Conservation (phyloP, 257 asterid genomes). For the Ajuga chamaepitys region DNA sequence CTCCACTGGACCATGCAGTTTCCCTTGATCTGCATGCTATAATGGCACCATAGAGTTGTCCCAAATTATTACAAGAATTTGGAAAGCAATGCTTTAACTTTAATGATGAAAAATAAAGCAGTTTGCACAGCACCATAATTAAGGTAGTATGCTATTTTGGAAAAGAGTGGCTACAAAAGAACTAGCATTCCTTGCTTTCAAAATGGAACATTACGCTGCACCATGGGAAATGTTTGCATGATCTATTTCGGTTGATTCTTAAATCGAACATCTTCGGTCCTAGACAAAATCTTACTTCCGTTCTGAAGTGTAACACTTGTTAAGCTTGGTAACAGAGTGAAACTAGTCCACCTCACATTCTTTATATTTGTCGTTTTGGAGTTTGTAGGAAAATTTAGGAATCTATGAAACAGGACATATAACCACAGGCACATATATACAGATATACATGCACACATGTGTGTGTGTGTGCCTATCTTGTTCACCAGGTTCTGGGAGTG, state of each 20-base stretch:
- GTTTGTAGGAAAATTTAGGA: too few species aligned
- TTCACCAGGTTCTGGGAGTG: too few species aligned
- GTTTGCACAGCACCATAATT: neutral
- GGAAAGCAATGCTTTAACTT: conserved; percentile 7
- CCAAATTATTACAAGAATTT: neutral
- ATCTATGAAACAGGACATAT: too few species aligned
- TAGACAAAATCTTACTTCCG: too few species aligned
- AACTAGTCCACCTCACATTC: too few species aligned
- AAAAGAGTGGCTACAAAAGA: neutral
- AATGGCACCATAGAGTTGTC: neutral
- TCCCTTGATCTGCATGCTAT: neutral
- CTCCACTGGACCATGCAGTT: neutral
- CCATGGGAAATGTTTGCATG: neutral
- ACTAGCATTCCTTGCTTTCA: neutral
- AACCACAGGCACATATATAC: too few species aligned
- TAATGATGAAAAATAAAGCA: conserved; percentile 15
- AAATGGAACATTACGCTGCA: neutral
- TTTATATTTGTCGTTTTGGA: too few species aligned
- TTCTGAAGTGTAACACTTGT: too few species aligned
- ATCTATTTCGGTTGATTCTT: neutral
- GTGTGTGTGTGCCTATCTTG: too few species aligned
- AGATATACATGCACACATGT: too few species aligned
- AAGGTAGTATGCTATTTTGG: neutral
- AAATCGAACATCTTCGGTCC: neutral
- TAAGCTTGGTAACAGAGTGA: too few species aligned